Base-by-base conservation (phyloP, 805 yeast genomes). In the Yamadazyma scolyti region DNA sequence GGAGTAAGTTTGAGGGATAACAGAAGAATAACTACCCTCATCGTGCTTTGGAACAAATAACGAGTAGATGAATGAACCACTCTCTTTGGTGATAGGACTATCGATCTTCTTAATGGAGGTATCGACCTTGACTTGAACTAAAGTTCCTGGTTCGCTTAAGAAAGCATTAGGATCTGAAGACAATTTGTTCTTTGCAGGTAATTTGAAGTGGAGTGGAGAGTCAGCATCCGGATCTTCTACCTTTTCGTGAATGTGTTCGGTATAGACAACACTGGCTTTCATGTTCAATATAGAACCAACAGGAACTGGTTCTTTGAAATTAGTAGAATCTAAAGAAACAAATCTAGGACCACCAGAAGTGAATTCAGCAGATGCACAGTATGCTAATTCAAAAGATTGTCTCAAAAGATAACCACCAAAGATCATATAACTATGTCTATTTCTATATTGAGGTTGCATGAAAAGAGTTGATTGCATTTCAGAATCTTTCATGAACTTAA, bases 361-460 rank as follows among this genome's bases (percentile, higher is more conserved):
- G 49, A 89, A 87, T 2, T 94, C 84, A 5, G 95, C 95, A 6
- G 95, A 87, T 11, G 90, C 77, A 59, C 95, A 87, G 54, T 88
- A 89, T 1, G 96, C 97, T 48, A 89, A 73, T 56, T 89, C 97
- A 54, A 89, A 89, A 2, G 95, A 78, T 60, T 88, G 95, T 57
- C 96, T 77, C 68, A 89, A 73, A 50, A 89, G 65, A 50, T 89
- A 89, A 17, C 97, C 97, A 47, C 97, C 97, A 57, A 89, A 89
- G 27, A 89, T 85, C 86, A 88, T 87, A 60, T 82, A 86, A 3
- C 94, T 83, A 54, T 89, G 96, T 54, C 96, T 76, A 65, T 89
- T 89, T 61, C 97, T 77, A 63, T 88, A 89, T 63, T 89, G 97
- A 2, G 97, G 97, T 60, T 89, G 97, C 90, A 89, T 90, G 58